Base-by-base conservation (phyloP, 192 early-diverging fungal species). In the Podila epigama region DNA sequence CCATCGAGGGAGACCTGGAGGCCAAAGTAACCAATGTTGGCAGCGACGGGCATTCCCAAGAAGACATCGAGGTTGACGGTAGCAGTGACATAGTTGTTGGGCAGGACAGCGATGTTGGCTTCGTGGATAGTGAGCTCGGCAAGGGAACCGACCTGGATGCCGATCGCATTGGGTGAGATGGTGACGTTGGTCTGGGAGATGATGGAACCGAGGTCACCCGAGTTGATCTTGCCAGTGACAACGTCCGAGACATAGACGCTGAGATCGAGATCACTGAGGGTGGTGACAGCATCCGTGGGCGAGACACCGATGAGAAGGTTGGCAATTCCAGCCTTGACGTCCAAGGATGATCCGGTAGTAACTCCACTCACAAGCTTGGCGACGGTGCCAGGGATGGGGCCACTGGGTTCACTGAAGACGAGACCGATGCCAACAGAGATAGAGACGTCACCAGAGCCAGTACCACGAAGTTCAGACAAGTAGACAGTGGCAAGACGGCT, bases 1-100 rank as follows among this genome's bases (percentile, higher is more conserved):
- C 35, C 60, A 36, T 77, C 73, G 48, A 77, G 39, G 50, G 54
- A n/a, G 15, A 77, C 7, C 66, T 77, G 66, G 34, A 77, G 58
- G 60, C 73, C 73, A 12, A 77, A 55, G 66, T 68, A 77, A 16
- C 73, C 73, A 60, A 77, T 77, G 53, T 77, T 77, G 60, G 66
- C 73, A 36, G 60, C 57, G 28, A 77, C 51, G 16, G 73, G 73
- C 25, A 77, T 13, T 37, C 73, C 73, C 37, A 77, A 28, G 66
- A 77, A 77, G 63, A 77, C 66, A 36, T 77, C 73, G 22, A 77
- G 51, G 51, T 68, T 68, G 56, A 77, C 54, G 10, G 53, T 54
- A 12, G 50, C 66, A 42, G 60, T 77, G 39, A 77, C 39, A 36
- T 68, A 37, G 66, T 77, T 77, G 61, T 64, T 68, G 56, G 73